Percentiles rank a stretch among this genome's conserved stretches.
Conservation (phyloP, 768 basidiomycete species). For the Imleria badia region DNA sequence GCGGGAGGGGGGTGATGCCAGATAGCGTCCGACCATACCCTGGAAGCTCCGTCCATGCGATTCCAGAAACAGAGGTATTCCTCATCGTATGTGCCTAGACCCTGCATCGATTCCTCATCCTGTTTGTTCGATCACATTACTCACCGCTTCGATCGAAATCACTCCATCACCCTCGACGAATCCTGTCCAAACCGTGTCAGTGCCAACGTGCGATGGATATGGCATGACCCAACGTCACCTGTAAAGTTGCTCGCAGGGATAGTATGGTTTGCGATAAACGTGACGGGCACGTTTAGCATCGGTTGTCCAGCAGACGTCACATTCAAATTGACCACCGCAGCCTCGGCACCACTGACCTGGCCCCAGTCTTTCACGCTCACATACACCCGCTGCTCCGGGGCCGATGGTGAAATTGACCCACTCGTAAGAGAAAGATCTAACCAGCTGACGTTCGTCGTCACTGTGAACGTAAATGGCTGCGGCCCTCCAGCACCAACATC, state of each 20-base stretch:
- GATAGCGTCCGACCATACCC: constrained; percentile 36
- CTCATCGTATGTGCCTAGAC: constrained; percentile 2
- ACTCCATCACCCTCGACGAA: constrained; percentile 62
- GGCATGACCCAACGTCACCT: neutral
- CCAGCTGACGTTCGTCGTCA: neutral
- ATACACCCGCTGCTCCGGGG: neutral
- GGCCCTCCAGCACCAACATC: neutral
- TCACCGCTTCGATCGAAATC: constrained; percentile 61
- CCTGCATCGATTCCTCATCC: neutral
- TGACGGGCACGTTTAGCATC: neutral
- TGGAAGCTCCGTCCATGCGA: constrained; percentile 59
- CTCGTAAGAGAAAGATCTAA: neutral
- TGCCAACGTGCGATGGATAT: neutral
- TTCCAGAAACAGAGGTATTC: constrained; percentile 47
- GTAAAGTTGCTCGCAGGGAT: neutral
- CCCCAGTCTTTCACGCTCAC: neutral
- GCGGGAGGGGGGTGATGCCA: constrained; percentile 63
- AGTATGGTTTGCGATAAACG: constrained; percentile 26
- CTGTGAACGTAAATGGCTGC: neutral
- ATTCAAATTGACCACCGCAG: neutral
- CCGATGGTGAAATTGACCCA: neutral
- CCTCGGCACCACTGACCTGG: neutral
- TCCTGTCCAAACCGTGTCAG: constrained; percentile 36
- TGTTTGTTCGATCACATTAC: neutral
- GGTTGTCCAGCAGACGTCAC: neutral